Base-by-base conservation (phyloP, 169 alveolate genomes). In the Miamiensis avidus region DNA sequence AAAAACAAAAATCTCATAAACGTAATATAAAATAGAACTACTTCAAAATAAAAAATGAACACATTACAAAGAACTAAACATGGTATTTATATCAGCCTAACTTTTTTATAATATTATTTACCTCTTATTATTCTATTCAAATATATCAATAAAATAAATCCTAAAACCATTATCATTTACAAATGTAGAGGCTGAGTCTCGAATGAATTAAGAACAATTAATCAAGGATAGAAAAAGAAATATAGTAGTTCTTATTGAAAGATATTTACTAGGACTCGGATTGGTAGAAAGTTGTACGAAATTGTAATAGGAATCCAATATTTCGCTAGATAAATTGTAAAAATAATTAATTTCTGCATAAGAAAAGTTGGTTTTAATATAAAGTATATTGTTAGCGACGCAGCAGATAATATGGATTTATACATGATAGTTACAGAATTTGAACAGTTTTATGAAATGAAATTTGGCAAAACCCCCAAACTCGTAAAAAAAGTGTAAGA, bases 381-480 rank as follows among this genome's bases (percentile, higher is more conserved):
- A 33, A 6, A 33, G 11, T 32, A 29, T 1, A 25, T 31, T 30
- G 0, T 25, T 73, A 82, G 85, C 65, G 87, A 91, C 74, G 96
- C 91, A 15, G 98, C 98, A 29, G 98, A 96, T 78, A 96, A 96
- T 82, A 95, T 96, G 79, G 97, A 94, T 92, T 90, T 96, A 74
- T 92, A 82, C 73, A 88, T 93, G 75, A 94, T 96, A 25, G 90
- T 96, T 4, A 87, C 90, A 83, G 98, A 96, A 85, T 96, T 91
- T 81, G 97, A 96, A 82, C 96, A 95, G 69, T 96, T 94, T 87
- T 95, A 92, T 91, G 92, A 92, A 73, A 82, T 93, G 90, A 94
- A 91, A 90, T 93, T 94, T 87, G 86, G 89, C 30, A 93, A 93
- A 83, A 89, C 86, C 69, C 98, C 97, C 0, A 92, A 87, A 74